Evolutionary conservation across 805 yeast species (phyloP), one percentile per base, ranked within the genome.

Genomic region (Lachancea sp.): DNA sequence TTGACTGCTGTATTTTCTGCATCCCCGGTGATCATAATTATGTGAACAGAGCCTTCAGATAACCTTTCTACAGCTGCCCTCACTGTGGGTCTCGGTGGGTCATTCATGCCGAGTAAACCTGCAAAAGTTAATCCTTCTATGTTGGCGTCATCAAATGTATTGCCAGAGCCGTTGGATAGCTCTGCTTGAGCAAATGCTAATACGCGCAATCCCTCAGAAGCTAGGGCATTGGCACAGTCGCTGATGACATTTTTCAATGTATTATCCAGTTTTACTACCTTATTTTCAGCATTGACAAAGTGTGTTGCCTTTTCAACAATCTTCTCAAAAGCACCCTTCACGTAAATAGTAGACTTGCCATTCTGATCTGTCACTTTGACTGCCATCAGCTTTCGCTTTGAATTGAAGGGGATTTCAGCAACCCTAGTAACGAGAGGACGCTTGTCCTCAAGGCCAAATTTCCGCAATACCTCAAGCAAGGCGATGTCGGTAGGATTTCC

Each of bases 21-120:
- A 61, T 89, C 97, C 52, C 96, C 96, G 7, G 99, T 92, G 48
- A 92, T 90, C 97, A 92, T 92, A 38, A 92, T 85, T n/a, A 92
- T 87, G 56, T 87, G 95, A 30, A 92, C 98, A 32, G 97, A 96
- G 46, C 97, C 96, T 55, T 79, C 79, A 69, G 88, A 71, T 42
- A 92, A 71, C 48, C 78, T 71, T 28, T 83, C 74, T 43, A 92
- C 75, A 2, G 96, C 83, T 36, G 71, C 68, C 36, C 77, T 74
- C 3, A 92, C 97, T 46, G 82, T 79, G 8, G 89, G 83, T 55
- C 98, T 77, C 42, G 99, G 99, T 8, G 99, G 99, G 64, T 92
- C 99, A 54, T 86, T 87, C 95, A 92, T 88, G 41, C 96, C 97
- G 48, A 87, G 71, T 33, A 92, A 65, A 9, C 99, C 99, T 49